Conservation (phyloP, 2,329 filamentous ascomycete genomes). For the Colletotrichum scovillei region DNA sequence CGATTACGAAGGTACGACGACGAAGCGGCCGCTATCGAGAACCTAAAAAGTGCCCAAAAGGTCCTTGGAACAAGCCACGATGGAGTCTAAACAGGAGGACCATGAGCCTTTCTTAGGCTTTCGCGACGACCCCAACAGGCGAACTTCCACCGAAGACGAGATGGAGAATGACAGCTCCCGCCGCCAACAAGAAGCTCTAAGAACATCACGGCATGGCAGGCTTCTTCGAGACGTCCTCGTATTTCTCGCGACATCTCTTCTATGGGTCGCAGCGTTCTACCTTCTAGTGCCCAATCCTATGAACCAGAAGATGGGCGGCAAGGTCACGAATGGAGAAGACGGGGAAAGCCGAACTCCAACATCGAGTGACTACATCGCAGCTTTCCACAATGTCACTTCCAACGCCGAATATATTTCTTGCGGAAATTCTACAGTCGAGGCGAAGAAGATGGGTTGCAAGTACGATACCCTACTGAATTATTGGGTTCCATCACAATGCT, state of each 20-base stretch:
- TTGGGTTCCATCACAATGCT: conserved; percentile 40
- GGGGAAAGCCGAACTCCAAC: too few relatives aligned
- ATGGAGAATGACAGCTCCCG: background rate
- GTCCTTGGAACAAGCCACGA: background rate
- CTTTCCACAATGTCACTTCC: conserved; percentile 38
- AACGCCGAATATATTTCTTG: conserved; percentile 36
- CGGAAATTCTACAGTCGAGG: conserved; percentile 37
- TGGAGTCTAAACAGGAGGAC: conserved; percentile 19
- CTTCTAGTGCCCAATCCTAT: conserved; percentile 8
- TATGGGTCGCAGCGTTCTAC: conserved; percentile 37
- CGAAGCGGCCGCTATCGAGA: background rate
- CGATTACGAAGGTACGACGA: too few relatives aligned
- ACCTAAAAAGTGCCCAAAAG: background rate
- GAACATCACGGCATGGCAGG: background rate
- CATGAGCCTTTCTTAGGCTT: conserved; percentile 28
- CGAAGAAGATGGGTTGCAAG: conserved; percentile 35
- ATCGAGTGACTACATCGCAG: background rate
- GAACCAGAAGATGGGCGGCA: background rate
- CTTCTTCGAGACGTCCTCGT: conserved; percentile 11
- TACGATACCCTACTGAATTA: conserved; percentile 42
- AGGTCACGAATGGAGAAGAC: background rate
- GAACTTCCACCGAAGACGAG: background rate
- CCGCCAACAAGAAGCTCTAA: background rate
- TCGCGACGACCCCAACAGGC: background rate
- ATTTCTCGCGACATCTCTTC: conserved; percentile 35